Base-by-base conservation (phyloP, 352 stramenopile genomes). In the Phytophthora ohioensis region DNA sequence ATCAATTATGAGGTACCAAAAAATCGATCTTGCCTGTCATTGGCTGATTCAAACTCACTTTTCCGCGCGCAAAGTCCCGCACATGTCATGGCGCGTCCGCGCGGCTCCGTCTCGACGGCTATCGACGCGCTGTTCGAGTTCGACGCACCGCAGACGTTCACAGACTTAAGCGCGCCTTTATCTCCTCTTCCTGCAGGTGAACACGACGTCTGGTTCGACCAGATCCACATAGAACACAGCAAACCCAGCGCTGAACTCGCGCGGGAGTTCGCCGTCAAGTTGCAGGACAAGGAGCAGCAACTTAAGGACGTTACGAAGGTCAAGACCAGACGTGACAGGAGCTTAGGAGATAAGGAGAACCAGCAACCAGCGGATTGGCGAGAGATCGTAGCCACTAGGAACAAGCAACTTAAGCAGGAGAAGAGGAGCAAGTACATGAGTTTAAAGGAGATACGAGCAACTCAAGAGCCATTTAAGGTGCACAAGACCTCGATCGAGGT, bases 111-210 rank as follows among this genome's bases (percentile, higher is more conserved):
- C 13, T 46, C 56, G 36, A n/a, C 49, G 46, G 12, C 54, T 4
- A 57, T 93, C 9, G 84, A 92, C 67, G 57, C 78, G 51, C 75
- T 91, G 13, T 94, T 92, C 71, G 87, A 91, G 76, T 94, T 94
- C 55, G 87, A 92, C 62, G 84, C 81, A 39, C 80, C 87, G 47
- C 80, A 85, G 57, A 60, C 68, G 38, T 92, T 85, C 53, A 47
- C 73, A 21, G 83, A 94, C 72, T 76, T 92, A 21, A 79, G 69
- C 27, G 79, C 64, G 0, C 68, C 75, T n/a, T 58, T 73, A 3
- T 38, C 53, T 9, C 64, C 62, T 36, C 42, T 46, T 27, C 30
- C 59, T 15, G 15, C 52, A 13, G 64, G 54, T 31, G 57, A 61
- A n/a, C 82, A 87, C 57, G 83, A 92, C 53, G 39, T 71, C 56